Conservation (phyloP, 2,329 filamentous ascomycete species). For the Colletotrichum sp. region DNA sequence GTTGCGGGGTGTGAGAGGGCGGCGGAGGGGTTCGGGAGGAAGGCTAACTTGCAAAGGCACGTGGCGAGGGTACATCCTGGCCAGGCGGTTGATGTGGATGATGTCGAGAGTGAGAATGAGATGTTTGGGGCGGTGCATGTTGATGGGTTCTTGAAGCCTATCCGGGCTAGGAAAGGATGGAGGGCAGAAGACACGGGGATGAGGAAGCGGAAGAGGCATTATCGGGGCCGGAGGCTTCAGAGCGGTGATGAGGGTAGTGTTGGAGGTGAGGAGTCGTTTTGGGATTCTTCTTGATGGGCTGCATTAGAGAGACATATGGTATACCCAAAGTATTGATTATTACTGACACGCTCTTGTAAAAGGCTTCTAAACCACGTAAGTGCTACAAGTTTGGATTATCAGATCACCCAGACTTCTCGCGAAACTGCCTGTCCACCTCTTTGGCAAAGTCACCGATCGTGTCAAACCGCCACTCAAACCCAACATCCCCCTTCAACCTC, state of each 20-base stretch:
- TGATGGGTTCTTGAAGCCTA: slow-evolving; percentile 69
- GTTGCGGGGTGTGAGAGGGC: slow-evolving; percentile 41
- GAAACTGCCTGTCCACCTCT: slow-evolving; percentile 45
- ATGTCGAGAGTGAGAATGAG: slow-evolving; percentile 54
- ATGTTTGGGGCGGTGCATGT: slow-evolving; percentile 69
- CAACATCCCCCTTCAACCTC: slow-evolving; percentile 46
- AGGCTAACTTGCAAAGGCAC: slow-evolving; percentile 41
- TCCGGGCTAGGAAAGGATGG: slow-evolving; percentile 56
- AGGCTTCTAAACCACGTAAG: too few relatives aligned
- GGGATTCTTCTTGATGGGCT: neutral
- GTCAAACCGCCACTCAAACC: slow-evolving; percentile 62
- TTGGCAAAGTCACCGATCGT: slow-evolving; percentile 66
- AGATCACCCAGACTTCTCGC: neutral
- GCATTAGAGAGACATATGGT: fast-evolving
- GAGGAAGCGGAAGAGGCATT: slow-evolving; percentile 20
- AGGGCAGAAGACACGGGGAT: slow-evolving; percentile 5
- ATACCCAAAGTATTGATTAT: neutral
- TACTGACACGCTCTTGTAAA: fast-evolving
- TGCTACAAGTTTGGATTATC: too few relatives aligned
- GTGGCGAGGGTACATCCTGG: slow-evolving; percentile 43
- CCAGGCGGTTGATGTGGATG: slow-evolving; percentile 38
- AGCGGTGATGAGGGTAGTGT: neutral
- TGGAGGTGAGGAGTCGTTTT: neutral
- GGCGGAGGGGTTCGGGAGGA: slow-evolving; percentile 38
- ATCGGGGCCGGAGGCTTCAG: slow-evolving; percentile 1